Percentiles rank a stretch among this genome's conserved stretches.
phyloP scores from a whole-genome alignment of 345 rosid species.

The Murraya paniculata region DNA sequence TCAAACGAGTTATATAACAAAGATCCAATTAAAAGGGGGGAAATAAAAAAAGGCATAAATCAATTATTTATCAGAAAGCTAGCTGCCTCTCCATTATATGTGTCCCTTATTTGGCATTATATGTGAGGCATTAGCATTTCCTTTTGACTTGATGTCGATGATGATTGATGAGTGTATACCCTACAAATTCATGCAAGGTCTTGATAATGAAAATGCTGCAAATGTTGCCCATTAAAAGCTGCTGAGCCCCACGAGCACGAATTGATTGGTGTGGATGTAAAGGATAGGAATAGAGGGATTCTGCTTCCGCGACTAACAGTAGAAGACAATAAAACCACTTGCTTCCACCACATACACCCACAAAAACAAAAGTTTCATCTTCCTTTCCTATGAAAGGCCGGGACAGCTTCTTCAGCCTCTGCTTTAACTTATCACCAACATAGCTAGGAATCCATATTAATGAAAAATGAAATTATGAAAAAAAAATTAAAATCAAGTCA shows the following conservation, averaged over 20 bases:
- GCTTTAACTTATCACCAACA: not conserved
- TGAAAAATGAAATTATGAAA: not conserved
- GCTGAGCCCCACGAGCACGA: constrained; percentile 10
- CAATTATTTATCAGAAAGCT: not conserved
- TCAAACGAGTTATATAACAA: not conserved
- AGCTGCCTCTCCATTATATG: not conserved
- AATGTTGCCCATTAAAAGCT: constrained; percentile 13
- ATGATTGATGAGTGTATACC: too few relatives aligned
- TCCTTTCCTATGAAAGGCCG: not conserved
- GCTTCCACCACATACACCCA: constrained; percentile 8
- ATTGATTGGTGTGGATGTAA: constrained; percentile 22
- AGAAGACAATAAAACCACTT: constrained; percentile 19
- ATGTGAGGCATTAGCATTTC: not conserved
- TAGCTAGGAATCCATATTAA: not conserved
- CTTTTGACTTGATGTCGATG: not conserved
- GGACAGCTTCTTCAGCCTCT: not conserved
- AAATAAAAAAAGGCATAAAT: too few relatives aligned
- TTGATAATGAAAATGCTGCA: constrained; percentile 9
- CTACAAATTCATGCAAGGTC: too few relatives aligned
- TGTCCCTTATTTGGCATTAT: not conserved
- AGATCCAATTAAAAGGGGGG: not conserved
- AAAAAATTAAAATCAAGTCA: too few relatives aligned
- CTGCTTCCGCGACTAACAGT: constrained; percentile 19
- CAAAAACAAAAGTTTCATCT: not conserved
- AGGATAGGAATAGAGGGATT: constrained; percentile 15